Percentiles rank a stretch among this genome's conserved stretches.
phyloP scores from a whole-genome alignment of 2,329 filamentous ascomycete species.

The Microascus cirrosus region DNA sequence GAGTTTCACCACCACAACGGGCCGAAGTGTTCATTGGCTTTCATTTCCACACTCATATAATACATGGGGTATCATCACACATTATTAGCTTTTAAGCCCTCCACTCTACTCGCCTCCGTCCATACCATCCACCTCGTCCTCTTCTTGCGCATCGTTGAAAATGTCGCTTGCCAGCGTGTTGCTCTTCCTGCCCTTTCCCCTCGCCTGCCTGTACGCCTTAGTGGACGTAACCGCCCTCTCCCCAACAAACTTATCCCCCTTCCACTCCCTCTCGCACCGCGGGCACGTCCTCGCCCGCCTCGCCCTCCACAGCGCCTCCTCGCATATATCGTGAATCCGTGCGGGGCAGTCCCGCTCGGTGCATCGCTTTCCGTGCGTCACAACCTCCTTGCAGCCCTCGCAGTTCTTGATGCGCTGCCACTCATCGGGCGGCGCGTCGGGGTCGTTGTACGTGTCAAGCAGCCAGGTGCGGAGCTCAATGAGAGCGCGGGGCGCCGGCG shows the following conservation, averaged over 20 bases:
- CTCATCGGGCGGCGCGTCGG: conserved; percentile 44
- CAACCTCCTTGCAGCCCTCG: conserved; percentile 77
- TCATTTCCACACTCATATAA: background rate
- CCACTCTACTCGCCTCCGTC: background rate
- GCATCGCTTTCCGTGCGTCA: conserved; percentile 77
- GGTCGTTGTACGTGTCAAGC: conserved; percentile 80
- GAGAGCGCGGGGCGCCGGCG: conserved; percentile 63
- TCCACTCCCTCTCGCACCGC: conserved; percentile 41
- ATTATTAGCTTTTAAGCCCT: background rate
- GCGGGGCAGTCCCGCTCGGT: conserved; percentile 53
- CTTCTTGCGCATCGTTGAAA: conserved; percentile 7
- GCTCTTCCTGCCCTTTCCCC: conserved; percentile 13
- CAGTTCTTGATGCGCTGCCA: conserved; percentile 77
- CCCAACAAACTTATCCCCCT: conserved; percentile 37
- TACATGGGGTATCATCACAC: conserved; percentile 6
- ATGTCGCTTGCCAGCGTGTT: conserved; percentile 5
- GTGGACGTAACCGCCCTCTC: conserved; percentile 45
- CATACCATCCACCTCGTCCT: conserved; percentile 5
- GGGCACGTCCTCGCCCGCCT: conserved; percentile 54
- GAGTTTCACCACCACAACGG: background rate
- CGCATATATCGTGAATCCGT: conserved; percentile 68
- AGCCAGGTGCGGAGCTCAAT: conserved; percentile 82
- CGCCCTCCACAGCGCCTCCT: conserved; percentile 60
- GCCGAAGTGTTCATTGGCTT: background rate
- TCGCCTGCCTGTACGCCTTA: conserved; percentile 30